Evolutionary conservation across 1,284 basidiomycete genomes (phyloP), one percentile per base, ranked within the genome.

Genomic region (Ceratobasidium sp.): DNA sequence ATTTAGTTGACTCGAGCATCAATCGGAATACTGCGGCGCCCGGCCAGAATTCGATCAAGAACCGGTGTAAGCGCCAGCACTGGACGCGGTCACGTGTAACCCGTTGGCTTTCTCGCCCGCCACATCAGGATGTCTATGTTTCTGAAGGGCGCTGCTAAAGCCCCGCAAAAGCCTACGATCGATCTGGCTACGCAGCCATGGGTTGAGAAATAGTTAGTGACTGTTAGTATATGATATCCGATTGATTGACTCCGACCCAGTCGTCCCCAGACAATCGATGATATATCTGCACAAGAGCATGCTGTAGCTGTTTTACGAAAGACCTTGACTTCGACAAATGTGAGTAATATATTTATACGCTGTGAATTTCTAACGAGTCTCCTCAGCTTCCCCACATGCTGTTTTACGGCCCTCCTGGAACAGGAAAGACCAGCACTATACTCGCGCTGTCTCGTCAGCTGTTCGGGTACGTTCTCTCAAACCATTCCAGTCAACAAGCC

Each of bases 361-460:
- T 39, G 23, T 51, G 31, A 15, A 26, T 65, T 49, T 60, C 23
- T 66, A 33, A 47, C 31, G 63, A 23, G n/a, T 31, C 23, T 45
- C n/a, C 13, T 17, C 71, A 99, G 97, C 88, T 99, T 61, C 97
- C 98, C 1, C 98, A 99, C 83, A 99, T 99, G 97, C 88, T 99
- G 67, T 99, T 99, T 87, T 99, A 99, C 81, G 98, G 98, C 0
- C 98, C 98, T 23, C 98, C 98, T 10, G 98, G 98, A 37, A 99
- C 98, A 7, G 98, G 98, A 65, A 99, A 99, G 85, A 99, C 98
- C 17, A 98, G 96, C 49, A 99, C 98, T 0, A 99, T 99, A 80
- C 90, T 99, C 17, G 98, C 98, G 15, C 87, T 99, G 51, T 88
- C 98, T 56, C 88, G 97, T 65, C 96, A 99, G 84, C 89, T 99